Base-by-base conservation (phyloP, 2,329 filamentous ascomycete genomes). In the Delphinella strobiligena region DNA sequence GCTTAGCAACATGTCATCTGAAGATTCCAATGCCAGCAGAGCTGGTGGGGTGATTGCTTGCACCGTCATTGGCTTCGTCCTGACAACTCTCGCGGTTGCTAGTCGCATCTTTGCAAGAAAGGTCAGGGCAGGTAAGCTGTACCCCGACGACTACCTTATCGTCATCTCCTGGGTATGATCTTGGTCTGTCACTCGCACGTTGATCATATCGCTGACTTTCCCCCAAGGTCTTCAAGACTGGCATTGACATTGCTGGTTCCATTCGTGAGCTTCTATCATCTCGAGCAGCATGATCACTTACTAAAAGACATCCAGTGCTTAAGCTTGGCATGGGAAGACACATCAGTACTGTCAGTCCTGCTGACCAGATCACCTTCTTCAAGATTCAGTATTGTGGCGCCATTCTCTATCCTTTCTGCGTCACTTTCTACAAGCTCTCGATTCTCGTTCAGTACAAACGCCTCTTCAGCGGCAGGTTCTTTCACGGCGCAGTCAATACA, bases 401-500 rank as follows among this genome's bases (percentile, higher is more conserved):
- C 31, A 29, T 49, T 19, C 30, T 46, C 3, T 45, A 41, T 35
- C 45, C 40, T 2, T 36, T 43, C n/a, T 43, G 41, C 4, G 34
- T 48, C 27, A 42, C 42, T 16, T 30, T 48, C 19, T 44, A 34
- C 35, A 49, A 49, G 19, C 17, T 46, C 2, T 39, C 36, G 9
- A 45, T 49, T 7, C 41, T 49, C 11, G 24, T 44, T 9, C 40
- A 48, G 30, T 49, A 49, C 22, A 38, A 43, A 3, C 40, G 46
- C 15, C 32, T 49, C 5, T 48, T 49, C 37, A 36, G 40, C 11
- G 34, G 34, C 16, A 29, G 11, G n/a, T 32, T 31, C 11, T 45
- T 47, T 22, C 38, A 41, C 34, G 34, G 41, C 34, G 30, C 36
- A 19, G 40, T 42, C 33, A 34, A 37, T 11, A 14, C 34, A 14